These are phyloP conservation scores for Sonneratia alba DNA, from an alignment of 345 rosid genomes.

Conservation along the genomic window DNA sequence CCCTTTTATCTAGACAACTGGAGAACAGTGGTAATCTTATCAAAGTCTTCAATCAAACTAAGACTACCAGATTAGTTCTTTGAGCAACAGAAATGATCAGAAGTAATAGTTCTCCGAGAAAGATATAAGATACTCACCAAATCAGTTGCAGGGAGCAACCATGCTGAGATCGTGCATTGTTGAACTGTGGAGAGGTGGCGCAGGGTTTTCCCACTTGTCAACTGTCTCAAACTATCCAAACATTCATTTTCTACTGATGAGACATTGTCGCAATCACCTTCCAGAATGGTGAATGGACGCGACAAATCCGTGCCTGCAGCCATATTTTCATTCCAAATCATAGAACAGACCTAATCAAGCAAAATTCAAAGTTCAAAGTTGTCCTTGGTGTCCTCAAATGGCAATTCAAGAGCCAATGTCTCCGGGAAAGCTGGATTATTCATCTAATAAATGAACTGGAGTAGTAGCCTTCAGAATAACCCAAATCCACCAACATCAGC, in stretches of 20 bases:
- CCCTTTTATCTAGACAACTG: too few relatives aligned
- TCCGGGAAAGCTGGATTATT: too few relatives aligned
- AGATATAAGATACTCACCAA: slow-evolving; percentile 26
- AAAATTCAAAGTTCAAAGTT: neutral
- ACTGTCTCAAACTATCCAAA: slow-evolving; percentile 40
- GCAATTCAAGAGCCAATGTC: neutral
- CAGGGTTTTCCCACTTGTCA: slow-evolving; percentile 60
- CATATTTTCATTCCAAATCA: slow-evolving; percentile 37
- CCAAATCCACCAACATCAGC: slow-evolving; percentile 13
- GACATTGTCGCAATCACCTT: slow-evolving; percentile 35
- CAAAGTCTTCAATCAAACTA: too few relatives aligned
- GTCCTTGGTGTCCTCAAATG: slow-evolving; percentile 8
- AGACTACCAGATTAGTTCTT: too few relatives aligned
- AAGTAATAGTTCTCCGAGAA: neutral
- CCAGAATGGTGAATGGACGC: slow-evolving; percentile 33
- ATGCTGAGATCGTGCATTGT: slow-evolving; percentile 33
- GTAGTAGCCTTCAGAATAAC: slow-evolving; percentile 3
- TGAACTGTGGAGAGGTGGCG: slow-evolving; percentile 28
- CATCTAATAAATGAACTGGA: slow-evolving; percentile 3
- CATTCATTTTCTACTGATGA: slow-evolving; percentile 31
- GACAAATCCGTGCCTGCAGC: slow-evolving; percentile 63
- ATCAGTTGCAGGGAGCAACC: slow-evolving; percentile 41
- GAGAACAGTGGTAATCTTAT: too few relatives aligned
- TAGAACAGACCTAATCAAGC: slow-evolving; percentile 11
- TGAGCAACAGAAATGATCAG: neutral